A percentile compares a stretch with the other conserved stretches of the same genome.
Conservation (phyloP, 2,329 filamentous ascomycete genomes). For the Amauroascus niger region DNA sequence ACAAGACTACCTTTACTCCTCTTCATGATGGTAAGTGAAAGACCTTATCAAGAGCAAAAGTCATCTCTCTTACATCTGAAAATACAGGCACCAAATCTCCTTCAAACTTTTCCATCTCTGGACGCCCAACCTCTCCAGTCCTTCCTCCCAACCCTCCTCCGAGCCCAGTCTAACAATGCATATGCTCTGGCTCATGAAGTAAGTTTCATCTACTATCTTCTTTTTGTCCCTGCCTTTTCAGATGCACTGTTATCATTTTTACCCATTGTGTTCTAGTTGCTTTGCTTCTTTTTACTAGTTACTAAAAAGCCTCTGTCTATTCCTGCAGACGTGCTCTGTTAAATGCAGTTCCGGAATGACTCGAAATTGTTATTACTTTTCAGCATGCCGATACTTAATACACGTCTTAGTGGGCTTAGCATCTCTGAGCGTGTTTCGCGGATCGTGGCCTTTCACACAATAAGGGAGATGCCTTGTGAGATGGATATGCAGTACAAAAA, state of each 20-base stretch:
- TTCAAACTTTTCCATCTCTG: constrained; percentile 7
- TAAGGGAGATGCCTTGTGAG: background rate
- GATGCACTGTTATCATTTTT: too few species aligned
- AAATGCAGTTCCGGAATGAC: background rate
- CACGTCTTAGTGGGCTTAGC: too few species aligned
- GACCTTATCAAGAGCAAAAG: background rate
- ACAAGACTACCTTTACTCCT: background rate
- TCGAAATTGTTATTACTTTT: background rate
- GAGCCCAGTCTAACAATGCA: constrained; percentile 25
- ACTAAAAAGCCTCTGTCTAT: too few species aligned
- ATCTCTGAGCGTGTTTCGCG: too few species aligned
- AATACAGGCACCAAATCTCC: background rate
- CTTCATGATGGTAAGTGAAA: background rate
- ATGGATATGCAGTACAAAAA: background rate
- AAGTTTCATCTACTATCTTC: background rate
- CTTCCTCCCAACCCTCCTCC: constrained; percentile 12
- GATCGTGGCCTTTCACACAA: too few species aligned
- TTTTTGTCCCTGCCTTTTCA: background rate
- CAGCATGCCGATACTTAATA: background rate
- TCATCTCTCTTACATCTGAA: background rate
- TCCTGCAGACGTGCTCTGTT: background rate
- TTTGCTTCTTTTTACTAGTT: background rate
- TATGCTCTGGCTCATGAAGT: background rate
- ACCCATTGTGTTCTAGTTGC: background rate
- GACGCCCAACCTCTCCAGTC: constrained; percentile 4